These are phyloP conservation scores for Truncatella angustata DNA, from an alignment of 2,329 filamentous ascomycete genomes.

Conservation along the genomic window DNA sequence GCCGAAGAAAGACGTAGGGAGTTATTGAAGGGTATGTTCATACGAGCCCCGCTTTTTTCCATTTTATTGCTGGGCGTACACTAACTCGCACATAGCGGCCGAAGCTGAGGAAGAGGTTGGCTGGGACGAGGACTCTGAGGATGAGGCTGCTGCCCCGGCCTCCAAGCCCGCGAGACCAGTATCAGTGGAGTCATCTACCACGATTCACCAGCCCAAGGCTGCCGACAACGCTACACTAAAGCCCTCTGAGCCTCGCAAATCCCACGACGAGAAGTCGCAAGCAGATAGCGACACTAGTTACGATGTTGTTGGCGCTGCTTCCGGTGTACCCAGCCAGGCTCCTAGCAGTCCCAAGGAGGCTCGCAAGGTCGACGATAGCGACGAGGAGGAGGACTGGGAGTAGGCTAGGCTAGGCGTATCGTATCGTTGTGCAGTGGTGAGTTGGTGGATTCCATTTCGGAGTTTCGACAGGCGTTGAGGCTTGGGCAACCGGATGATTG, in stretches of 20 bases:
- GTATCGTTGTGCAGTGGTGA: background rate
- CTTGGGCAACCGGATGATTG: conserved; percentile 1
- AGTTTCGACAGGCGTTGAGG: conserved; percentile 6
- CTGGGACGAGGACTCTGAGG: conserved; percentile 67
- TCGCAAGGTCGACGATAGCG: conserved; percentile 59
- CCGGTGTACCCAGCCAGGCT: conserved; percentile 74
- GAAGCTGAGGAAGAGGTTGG: conserved; percentile 69
- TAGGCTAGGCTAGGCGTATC: too few relatives aligned
- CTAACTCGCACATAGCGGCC: conserved; percentile 49
- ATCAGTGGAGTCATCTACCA: conserved; percentile 58
- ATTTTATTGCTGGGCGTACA: conserved; percentile 31
- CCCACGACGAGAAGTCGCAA: conserved; percentile 86
- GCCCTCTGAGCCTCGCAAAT: conserved; percentile 65
- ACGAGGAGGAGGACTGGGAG: conserved; percentile 60
- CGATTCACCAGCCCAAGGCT: conserved; percentile 51
- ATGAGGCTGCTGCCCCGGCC: conserved; percentile 47
- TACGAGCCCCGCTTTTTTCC: conserved; percentile 5
- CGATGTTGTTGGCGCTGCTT: conserved; percentile 80
- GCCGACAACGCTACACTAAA: conserved; percentile 49
- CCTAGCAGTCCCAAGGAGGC: conserved; percentile 63
- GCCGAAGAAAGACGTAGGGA: conserved; percentile 88
- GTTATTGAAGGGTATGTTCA: conserved; percentile 77
- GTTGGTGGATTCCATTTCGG: conserved; percentile 7
- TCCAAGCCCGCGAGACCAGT: conserved; percentile 34
- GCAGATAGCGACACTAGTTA: conserved; percentile 95